Conservation (phyloP, 108 stramenopile genomes). For the Nitzschia inconspicua region DNA sequence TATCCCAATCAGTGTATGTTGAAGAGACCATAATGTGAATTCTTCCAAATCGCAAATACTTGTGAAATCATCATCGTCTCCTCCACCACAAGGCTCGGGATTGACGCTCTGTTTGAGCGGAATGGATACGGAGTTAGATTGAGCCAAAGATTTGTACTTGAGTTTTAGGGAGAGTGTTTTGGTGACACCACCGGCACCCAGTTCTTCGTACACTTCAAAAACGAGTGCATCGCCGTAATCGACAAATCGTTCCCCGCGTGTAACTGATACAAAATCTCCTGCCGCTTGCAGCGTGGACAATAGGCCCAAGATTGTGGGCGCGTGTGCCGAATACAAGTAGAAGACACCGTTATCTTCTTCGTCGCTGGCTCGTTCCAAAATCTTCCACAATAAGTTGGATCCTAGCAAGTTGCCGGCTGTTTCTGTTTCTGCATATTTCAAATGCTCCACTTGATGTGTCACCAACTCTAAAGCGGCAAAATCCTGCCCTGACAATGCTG, state of each 20-base stretch:
- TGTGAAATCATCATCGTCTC: neutral
- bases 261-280: neutral
- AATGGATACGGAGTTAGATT: neutral
- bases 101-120: neutral
- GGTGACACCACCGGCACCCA: neutral
- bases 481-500: conserved; percentile 8
- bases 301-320: conserved; percentile 32
- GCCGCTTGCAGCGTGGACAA: conserved; percentile 22
- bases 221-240: conserved; percentile 40
- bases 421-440: conserved; percentile 18
- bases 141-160: conserved; percentile 35
- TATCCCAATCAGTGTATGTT: conserved; percentile 2
- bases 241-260: conserved; percentile 20
- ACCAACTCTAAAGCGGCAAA: conserved; percentile 22
- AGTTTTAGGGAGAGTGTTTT: conserved; percentile 12
- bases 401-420: conserved; percentile 31
- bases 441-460: conserved; percentile 17
- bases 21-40: conserved; percentile 10
- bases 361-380: conserved; percentile 22
- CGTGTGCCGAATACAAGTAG: conserved; percentile 45
- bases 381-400: conserved; percentile 31
- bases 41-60: conserved; percentile 21
- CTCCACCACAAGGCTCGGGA: too few species aligned
- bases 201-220: conserved; percentile 34
- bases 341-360: conserved; percentile 13